These are phyloP conservation scores for Aspergillus jensenii DNA, from an alignment of 2,329 filamentous ascomycete genomes.

Conservation along the genomic window DNA sequence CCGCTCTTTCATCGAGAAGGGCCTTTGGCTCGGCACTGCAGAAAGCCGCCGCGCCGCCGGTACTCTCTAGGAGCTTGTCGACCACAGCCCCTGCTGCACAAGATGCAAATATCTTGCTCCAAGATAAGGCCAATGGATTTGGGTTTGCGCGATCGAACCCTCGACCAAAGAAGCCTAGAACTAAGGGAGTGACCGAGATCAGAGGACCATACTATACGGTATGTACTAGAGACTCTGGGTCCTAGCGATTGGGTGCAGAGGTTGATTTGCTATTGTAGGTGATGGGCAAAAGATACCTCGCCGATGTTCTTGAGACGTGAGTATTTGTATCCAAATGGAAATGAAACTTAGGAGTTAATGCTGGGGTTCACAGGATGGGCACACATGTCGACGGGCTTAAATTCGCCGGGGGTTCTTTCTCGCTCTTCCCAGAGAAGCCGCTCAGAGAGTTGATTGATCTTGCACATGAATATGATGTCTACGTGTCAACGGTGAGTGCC, in stretches of 20 bases:
- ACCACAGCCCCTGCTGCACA: conserved; percentile 17
- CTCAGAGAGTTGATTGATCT: conserved; percentile 51
- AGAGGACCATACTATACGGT: conserved; percentile 57
- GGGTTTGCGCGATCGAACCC: conserved; percentile 54
- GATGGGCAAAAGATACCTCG: conserved; percentile 54
- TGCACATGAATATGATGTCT: conserved; percentile 51
- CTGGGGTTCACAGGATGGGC: conserved; percentile 44
- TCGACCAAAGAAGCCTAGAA: conserved; percentile 50
- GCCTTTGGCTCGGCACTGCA: conserved; percentile 8
- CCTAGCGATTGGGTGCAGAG: not conserved
- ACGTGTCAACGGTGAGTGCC: conserved; percentile 51
- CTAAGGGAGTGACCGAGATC: conserved; percentile 55
- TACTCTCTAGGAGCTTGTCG: conserved; percentile 19
- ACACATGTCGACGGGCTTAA: conserved; percentile 57
- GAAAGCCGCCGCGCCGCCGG: conserved; percentile 7
- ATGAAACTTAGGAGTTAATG: not conserved
- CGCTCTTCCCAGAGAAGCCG: conserved; percentile 48
- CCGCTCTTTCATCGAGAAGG: conserved; percentile 6
- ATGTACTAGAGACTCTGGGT: conserved; percentile 9
- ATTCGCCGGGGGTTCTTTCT: conserved; percentile 56
- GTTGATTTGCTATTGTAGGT: conserved; percentile 26
- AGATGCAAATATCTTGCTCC: conserved; percentile 41
- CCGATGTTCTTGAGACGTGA: conserved; percentile 55
- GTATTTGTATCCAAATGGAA: not conserved
- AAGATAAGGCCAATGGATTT: conserved; percentile 51